A percentile compares a stretch with the other conserved stretches of the same genome.
Conservation (phyloP, 148 eudicot genomes). For the Gaultheria prostrata region DNA sequence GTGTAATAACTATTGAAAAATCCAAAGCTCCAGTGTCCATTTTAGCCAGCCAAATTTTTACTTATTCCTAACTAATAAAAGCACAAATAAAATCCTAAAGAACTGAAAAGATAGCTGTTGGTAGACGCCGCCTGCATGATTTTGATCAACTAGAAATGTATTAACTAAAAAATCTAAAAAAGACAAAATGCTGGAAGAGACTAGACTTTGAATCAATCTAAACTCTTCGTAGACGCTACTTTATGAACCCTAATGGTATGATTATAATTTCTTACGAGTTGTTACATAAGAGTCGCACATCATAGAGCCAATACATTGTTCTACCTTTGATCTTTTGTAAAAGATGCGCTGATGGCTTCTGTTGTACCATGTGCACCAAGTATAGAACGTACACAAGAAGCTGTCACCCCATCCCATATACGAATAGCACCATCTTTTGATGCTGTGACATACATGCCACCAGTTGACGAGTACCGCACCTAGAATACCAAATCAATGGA, state of each 20-base stretch:
- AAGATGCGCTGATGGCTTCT: conserved; percentile 67
- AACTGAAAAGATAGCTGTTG: neutral
- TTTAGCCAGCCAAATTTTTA: neutral
- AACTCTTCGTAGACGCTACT: neutral
- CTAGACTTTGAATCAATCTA: neutral
- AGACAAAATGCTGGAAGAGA: neutral
- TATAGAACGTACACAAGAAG: conserved; percentile 65
- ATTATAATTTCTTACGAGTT: neutral
- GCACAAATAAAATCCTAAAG: neutral
- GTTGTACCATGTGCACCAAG: conserved; percentile 68
- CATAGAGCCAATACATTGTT: neutral
- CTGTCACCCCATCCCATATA: conserved; percentile 82
- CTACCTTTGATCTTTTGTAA: conserved; percentile 82
- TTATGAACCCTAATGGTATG: neutral
- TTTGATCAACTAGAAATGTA: neutral
- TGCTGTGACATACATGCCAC: conserved; percentile 86
- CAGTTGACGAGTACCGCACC: conserved; percentile 79
- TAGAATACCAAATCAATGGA: conserved; percentile 24
- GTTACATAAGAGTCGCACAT: neutral
- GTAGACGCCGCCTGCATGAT: neutral
- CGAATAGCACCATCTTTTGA: conserved; percentile 88
- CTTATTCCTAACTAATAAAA: neutral
- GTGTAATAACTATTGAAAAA: neutral
- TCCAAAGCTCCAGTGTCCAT: neutral
- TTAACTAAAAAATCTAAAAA: neutral